Percentiles rank a stretch among this genome's conserved stretches.
phyloP scores from a whole-genome alignment of 768 basidiomycete species.

The Chlorophyllum brunneum region DNA sequence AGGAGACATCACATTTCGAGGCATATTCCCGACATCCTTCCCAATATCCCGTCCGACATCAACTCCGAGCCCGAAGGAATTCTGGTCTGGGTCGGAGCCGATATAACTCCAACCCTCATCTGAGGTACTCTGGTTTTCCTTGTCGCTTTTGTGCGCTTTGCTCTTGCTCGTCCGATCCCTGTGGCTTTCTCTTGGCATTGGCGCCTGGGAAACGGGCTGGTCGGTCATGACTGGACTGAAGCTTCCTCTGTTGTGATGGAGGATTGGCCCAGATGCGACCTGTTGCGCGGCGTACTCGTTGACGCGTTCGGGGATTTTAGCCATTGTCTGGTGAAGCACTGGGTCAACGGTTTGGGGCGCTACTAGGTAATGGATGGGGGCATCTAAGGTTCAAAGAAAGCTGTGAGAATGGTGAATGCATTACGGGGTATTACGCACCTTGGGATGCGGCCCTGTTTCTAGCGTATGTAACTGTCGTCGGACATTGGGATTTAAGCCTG shows the following conservation, averaged over 20 bases:
- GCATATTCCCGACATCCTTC: slow-evolving; percentile 37
- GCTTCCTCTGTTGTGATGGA: background rate
- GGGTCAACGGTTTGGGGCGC: slow-evolving; percentile 38
- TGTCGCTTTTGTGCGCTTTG: slow-evolving; percentile 25
- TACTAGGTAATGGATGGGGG: slow-evolving; percentile 32
- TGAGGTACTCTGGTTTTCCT: slow-evolving; percentile 37
- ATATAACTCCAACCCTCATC: slow-evolving; percentile 39
- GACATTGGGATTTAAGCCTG: background rate
- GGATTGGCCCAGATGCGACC: background rate
- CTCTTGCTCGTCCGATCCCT: background rate
- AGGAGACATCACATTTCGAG: slow-evolving; percentile 20
- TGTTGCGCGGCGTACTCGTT: slow-evolving; percentile 21
- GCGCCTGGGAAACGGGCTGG: background rate
- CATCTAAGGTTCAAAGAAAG: background rate
- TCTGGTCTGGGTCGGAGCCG: slow-evolving; percentile 26
- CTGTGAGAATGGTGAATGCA: background rate
- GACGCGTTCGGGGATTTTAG: slow-evolving; percentile 43
- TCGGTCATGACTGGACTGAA: background rate
- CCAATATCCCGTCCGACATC: slow-evolving; percentile 44
- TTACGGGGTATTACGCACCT: background rate
- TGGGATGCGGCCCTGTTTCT: background rate
- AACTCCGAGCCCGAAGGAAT: slow-evolving; percentile 28
- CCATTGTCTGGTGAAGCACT: slow-evolving; percentile 37
- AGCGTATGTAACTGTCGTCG: slow-evolving; percentile 1
- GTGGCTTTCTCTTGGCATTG: background rate